phyloP scores from a whole-genome alignment of 1,284 basidiomycete genomes.

The Grifola frondosa region DNA sequence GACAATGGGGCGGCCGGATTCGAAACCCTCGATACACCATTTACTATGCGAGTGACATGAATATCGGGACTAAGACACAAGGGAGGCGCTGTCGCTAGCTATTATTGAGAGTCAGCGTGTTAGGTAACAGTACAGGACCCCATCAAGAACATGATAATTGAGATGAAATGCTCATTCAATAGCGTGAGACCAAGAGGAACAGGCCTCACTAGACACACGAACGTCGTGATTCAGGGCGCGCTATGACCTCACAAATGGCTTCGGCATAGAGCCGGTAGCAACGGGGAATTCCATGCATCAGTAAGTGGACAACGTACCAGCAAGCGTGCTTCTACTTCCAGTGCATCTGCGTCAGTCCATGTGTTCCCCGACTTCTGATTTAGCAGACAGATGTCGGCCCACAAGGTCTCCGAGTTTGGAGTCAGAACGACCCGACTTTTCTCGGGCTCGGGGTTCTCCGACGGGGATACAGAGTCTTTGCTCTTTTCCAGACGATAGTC shows the following conservation, averaged over 20 bases:
- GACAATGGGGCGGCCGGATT: conserved; percentile 67
- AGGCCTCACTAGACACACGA: too few relatives aligned
- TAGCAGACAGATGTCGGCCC: conserved; percentile 70
- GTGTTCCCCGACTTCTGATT: conserved; percentile 54
- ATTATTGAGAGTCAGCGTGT: conserved; percentile 3
- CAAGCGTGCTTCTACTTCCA: conserved; percentile 70
- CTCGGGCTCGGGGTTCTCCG: conserved; percentile 54
- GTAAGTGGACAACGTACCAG: conserved; percentile 53
- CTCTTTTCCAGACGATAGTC: conserved; percentile 63
- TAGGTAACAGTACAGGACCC: too few relatives aligned
- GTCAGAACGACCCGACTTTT: conserved; percentile 68
- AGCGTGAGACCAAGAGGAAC: too few relatives aligned
- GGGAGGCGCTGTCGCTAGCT: conserved; percentile 72
- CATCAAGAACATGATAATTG: too few relatives aligned
- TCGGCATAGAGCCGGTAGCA: too few relatives aligned
- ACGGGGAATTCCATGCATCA: too few relatives aligned
- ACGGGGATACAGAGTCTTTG: too few relatives aligned
- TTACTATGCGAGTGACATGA: conserved; percentile 69
- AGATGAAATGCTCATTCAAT: too few relatives aligned
- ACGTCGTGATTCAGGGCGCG: too few relatives aligned
- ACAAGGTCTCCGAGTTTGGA: conserved; percentile 71
- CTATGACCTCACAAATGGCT: too few relatives aligned
- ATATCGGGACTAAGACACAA: conserved; percentile 76
- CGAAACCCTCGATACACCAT: conserved; percentile 66
- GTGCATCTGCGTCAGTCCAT: conserved; percentile 68